These are phyloP conservation scores for Craterostigma plantagineum DNA, from an alignment of 257 asterid genomes.

Conservation along the genomic window DNA sequence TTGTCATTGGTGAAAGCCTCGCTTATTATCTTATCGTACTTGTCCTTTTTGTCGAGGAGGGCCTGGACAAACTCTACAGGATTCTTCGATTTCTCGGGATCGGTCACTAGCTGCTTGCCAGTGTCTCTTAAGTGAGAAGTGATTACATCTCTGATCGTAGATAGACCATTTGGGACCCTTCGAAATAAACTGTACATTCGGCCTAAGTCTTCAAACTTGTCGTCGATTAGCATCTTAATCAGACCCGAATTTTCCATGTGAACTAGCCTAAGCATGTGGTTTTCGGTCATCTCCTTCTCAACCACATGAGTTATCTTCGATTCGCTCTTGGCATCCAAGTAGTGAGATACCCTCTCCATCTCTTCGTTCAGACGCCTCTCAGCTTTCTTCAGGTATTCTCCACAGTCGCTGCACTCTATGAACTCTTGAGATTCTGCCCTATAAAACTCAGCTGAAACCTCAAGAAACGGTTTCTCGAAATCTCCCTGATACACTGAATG, in stretches of 20 bases:
- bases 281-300: slow-evolving; percentile 79
- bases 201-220: slow-evolving; percentile 62
- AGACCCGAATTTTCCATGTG: slow-evolving; percentile 85
- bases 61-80: slow-evolving; percentile 73
- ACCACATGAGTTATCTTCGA: slow-evolving; percentile 52
- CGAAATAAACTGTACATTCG: slow-evolving; percentile 70
- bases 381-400: slow-evolving; percentile 70
- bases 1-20: slow-evolving; percentile 57
- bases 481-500: slow-evolving; percentile 66
- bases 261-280: slow-evolving; percentile 70
- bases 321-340: slow-evolving; percentile 63
- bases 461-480: slow-evolving; percentile 73
- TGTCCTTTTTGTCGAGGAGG: slow-evolving; percentile 61
- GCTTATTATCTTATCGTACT: slow-evolving; percentile 58
- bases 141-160: slow-evolving; percentile 61
- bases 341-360: slow-evolving; percentile 72
- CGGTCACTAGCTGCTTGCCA: slow-evolving; percentile 78
- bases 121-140: slow-evolving; percentile 68
- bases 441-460: slow-evolving; percentile 67
- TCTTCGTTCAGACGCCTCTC: slow-evolving; percentile 76
- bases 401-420: slow-evolving; percentile 75
- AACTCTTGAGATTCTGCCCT: slow-evolving; percentile 75
- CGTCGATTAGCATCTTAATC: slow-evolving; percentile 70
- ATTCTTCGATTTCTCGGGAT: slow-evolving; percentile 79
- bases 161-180: slow-evolving; percentile 53